Evolutionary conservation across 2,329 filamentous ascomycete species (phyloP).

Genomic region (Aquanectria penicillioides): DNA sequence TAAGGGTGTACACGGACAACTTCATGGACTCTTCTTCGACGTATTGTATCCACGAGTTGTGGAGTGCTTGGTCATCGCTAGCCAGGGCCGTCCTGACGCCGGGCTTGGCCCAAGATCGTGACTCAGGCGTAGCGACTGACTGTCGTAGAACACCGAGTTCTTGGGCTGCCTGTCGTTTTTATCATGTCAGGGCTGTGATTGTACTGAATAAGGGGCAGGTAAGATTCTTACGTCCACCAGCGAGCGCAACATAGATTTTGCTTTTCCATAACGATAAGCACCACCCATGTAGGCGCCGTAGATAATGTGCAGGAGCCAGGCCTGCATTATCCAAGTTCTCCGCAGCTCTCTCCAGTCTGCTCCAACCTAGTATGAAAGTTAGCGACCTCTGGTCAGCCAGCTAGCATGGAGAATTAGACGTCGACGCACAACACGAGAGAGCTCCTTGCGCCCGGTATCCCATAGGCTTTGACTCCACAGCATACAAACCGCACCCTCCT

Average conservation of each 20-base stretch:
- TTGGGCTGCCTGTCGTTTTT: constrained; percentile 28
- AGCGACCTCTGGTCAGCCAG: neutral
- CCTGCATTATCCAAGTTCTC: constrained; percentile 41
- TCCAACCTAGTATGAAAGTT: constrained; percentile 33
- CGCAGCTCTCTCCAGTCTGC: constrained; percentile 35
- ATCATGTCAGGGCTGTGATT: neutral
- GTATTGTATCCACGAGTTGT: constrained; percentile 39
- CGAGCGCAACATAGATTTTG: constrained; percentile 41
- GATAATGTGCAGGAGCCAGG: constrained; percentile 43
- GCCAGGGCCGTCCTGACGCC: neutral
- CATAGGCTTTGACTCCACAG: constrained; percentile 29
- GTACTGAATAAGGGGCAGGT: too few species aligned
- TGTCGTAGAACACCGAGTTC: constrained; percentile 42
- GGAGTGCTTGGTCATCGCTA: constrained; percentile 24
- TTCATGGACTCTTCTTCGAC: constrained; percentile 45
- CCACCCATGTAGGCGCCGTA: constrained; percentile 44
- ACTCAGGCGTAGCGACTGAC: constrained; percentile 33
- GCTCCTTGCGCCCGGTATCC: constrained; percentile 25
- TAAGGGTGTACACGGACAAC: constrained; percentile 41
- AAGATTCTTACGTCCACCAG: constrained; percentile 39
- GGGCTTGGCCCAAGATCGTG: constrained; percentile 15
- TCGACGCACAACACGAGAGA: constrained; percentile 10
- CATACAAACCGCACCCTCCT: constrained; percentile 10
- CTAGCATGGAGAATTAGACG: too few species aligned
- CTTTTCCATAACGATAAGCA: constrained; percentile 34